Evolutionary conservation across 768 basidiomycete species (phyloP).

Genomic region (Megacollybia marginata): DNA sequence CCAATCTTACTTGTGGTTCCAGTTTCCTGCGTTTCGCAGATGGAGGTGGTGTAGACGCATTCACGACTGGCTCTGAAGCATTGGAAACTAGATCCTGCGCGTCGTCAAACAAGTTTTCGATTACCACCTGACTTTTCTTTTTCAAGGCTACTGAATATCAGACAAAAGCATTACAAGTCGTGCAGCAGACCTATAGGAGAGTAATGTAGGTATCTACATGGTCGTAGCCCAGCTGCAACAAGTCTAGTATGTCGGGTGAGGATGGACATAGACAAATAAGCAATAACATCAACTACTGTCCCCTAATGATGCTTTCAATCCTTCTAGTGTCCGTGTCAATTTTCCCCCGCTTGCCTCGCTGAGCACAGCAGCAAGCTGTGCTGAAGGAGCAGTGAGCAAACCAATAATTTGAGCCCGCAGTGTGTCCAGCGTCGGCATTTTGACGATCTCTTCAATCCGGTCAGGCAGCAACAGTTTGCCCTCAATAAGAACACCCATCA

Average conservation of each 20-base stretch:
- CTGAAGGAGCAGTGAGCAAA: constrained; percentile 65
- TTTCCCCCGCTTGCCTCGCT: constrained; percentile 63
- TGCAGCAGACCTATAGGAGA: too few relatives aligned
- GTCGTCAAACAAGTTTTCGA: not conserved
- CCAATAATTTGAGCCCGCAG: constrained; percentile 82
- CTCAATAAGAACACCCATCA: constrained; percentile 79
- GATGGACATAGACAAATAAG: too few relatives aligned
- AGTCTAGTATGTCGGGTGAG: too few relatives aligned
- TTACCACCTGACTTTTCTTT: not conserved
- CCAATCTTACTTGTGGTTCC: constrained; percentile 20
- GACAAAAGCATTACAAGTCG: too few relatives aligned
- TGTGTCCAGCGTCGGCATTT: constrained; percentile 71
- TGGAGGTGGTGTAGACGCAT: not conserved
- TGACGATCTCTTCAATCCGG: constrained; percentile 55
- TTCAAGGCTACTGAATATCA: not conserved
- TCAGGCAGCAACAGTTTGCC: constrained; percentile 57
- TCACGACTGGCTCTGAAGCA: not conserved
- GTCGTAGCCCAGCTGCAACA: too few relatives aligned
- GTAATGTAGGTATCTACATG: too few relatives aligned
- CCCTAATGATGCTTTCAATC: constrained; percentile 61
- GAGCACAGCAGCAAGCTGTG: constrained; percentile 66
- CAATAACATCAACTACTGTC: too few relatives aligned
- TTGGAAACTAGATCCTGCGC: not conserved
- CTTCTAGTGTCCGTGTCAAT: constrained; percentile 67
- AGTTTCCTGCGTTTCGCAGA: constrained; percentile 12